A percentile compares a stretch with the other conserved stretches of the same genome.
Conservation (phyloP, 2,329 filamentous ascomycete genomes). For the Periconia sp. region DNA sequence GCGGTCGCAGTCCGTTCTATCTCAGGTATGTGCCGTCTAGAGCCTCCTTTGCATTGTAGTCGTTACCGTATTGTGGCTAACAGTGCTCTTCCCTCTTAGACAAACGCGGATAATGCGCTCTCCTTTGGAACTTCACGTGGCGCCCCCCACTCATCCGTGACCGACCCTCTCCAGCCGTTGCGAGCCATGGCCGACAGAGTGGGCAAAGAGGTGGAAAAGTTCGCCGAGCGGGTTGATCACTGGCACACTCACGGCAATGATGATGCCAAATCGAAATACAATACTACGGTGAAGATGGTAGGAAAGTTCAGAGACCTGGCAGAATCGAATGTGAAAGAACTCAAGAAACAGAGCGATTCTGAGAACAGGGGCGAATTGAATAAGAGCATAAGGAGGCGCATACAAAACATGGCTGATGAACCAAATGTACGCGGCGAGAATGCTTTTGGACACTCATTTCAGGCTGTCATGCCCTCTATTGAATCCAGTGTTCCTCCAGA, state of each 20-base stretch:
- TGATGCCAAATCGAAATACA: slow-evolving; percentile 59
- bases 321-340: slow-evolving; percentile 53
- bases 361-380: slow-evolving; percentile 42
- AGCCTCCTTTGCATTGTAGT: background rate
- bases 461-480: slow-evolving; percentile 21
- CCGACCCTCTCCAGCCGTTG: slow-evolving; percentile 63
- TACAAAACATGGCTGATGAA: slow-evolving; percentile 36
- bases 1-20: slow-evolving; percentile 29
- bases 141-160: slow-evolving; percentile 19
- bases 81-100: background rate
- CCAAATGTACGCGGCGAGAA: slow-evolving; percentile 16
- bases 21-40: slow-evolving; percentile 25
- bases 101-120: slow-evolving; percentile 5
- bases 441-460: slow-evolving; percentile 23
- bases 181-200: slow-evolving; percentile 71
- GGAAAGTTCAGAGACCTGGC: slow-evolving; percentile 57
- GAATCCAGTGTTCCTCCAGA: slow-evolving; percentile 23
- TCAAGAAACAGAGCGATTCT: slow-evolving; percentile 52
- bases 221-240: slow-evolving; percentile 81
- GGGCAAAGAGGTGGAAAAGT: slow-evolving; percentile 83
- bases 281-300: slow-evolving; percentile 46
- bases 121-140: slow-evolving; percentile 21
- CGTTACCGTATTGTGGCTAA: background rate
- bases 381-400: slow-evolving; percentile 39
- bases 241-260: slow-evolving; percentile 56